A percentile compares a stretch with the other conserved stretches of the same genome.
Evolutionary conservation across 257 asterid genomes (phyloP).

Genomic region (Ilex asprella): DNA sequence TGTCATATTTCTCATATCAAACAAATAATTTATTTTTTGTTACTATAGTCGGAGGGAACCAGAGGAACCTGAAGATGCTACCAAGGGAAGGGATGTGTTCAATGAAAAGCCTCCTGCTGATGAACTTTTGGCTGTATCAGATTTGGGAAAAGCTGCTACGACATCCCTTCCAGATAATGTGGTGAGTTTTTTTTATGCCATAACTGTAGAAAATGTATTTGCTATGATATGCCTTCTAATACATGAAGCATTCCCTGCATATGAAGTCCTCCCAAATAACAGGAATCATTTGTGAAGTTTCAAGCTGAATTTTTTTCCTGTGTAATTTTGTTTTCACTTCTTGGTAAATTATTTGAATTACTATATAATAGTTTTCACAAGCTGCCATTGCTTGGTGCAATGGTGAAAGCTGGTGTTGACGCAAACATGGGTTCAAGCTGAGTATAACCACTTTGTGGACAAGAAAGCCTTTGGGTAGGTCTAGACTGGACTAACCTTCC

Average conservation of each 20-base stretch:
- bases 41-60: slow-evolving; percentile 84
- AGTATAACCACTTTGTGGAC: neutral
- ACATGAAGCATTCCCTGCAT: too few species aligned
- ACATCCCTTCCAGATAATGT: slow-evolving; percentile 94
- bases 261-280: too few species aligned
- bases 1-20: neutral
- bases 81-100: slow-evolving; percentile 94
- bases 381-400: neutral
- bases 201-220: neutral
- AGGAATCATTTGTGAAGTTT: too few species aligned
- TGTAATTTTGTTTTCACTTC: too few species aligned
- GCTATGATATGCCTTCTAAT: too few species aligned
- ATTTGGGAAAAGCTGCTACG: slow-evolving; percentile 77
- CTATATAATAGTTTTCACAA: too few species aligned
- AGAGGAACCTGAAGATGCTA: slow-evolving; percentile 98
- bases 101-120: slow-evolving; percentile 97
- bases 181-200: slow-evolving; percentile 33
- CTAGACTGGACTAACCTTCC: too few species aligned
- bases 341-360: too few species aligned
- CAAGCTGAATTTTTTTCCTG: too few species aligned
- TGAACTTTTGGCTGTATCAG: slow-evolving; percentile 90
- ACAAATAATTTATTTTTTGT: slow-evolving; percentile 14
- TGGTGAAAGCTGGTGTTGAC: neutral
- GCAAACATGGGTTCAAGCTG: neutral
- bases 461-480: neutral